Base-by-base conservation (phyloP, 1,284 basidiomycete species). In the Bjerkandera adusta region DNA sequence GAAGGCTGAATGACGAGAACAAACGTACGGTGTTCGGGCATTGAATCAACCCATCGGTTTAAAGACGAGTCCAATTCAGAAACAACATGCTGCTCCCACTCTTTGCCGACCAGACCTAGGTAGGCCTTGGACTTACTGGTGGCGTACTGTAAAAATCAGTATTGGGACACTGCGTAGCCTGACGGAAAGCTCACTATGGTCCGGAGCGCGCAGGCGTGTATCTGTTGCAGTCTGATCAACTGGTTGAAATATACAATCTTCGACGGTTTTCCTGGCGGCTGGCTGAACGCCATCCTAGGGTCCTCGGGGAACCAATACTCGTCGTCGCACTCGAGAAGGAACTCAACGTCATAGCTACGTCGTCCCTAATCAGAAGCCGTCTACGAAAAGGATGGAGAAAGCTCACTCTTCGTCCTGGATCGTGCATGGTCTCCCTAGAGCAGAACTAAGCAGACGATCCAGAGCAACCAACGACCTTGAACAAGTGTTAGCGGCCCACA, bases 351-450 rank as follows among this genome's bases (percentile, higher is more conserved):
- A 56, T 82, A 77, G 57, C 79, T 80, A 48, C 15, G 15, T 39
- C 12, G 27, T 15, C 5, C n/a, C 33, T 5, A 3, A 30, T 3
- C 16, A 15, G 27, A 75, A 0, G 77, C 81, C 25, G 75, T 69
- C 47, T 81, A 60, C 2, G 77, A 39, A 83, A 63, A 34, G 69
- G 66, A 43, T 71, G 70, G 34, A 73, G 69, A 58, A 83, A 20
- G 40, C 79, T 11, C 53, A 87, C 85, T 91, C 89, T 60, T 90
- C 86, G 50, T 92, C 88, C 48, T 89, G 84, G 35, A 92, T 80
- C 2, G 83, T 84, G 58, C 85, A 83, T 1, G 88, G 85, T 15
- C 91, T 70, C 12, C 91, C 91, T 12, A 92, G 70, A 2, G 75
- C 73, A 5, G 83, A 76, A 56, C 87, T 88, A 36, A 78, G 69